Conservation (phyloP, 2,329 filamentous ascomycete species). For the Hansfordia pulvinata region DNA sequence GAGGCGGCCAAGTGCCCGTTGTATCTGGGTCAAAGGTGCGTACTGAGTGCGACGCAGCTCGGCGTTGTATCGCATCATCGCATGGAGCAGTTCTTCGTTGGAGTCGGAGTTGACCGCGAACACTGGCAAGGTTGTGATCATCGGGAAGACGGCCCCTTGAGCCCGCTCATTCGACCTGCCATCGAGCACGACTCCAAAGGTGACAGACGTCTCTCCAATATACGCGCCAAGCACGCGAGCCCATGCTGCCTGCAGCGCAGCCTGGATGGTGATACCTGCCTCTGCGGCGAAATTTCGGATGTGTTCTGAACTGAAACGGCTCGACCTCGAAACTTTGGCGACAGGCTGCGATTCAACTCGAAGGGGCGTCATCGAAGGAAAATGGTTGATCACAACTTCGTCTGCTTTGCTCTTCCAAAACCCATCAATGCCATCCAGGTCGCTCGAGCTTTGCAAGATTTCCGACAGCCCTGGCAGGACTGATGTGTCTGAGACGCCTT, state of each 20-base stretch:
- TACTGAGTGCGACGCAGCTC: slow-evolving; percentile 57
- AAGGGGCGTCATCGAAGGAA: slow-evolving; percentile 63
- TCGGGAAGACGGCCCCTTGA: slow-evolving; percentile 54
- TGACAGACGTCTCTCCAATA: slow-evolving; percentile 57
- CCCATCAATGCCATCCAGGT: slow-evolving; percentile 18
- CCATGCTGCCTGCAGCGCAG: slow-evolving; percentile 68
- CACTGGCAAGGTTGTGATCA: slow-evolving; percentile 69
- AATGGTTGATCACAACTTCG: slow-evolving; percentile 47
- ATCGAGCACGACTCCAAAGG: slow-evolving; percentile 71
- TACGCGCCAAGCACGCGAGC: slow-evolving; percentile 62
- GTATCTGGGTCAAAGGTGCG: slow-evolving; percentile 56
- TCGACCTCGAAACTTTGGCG: slow-evolving; percentile 21
- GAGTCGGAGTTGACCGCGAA: slow-evolving; percentile 38
- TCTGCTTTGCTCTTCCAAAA: slow-evolving; percentile 53
- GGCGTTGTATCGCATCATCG: slow-evolving; percentile 53
- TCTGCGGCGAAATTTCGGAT: slow-evolving; percentile 43
- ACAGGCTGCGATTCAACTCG: slow-evolving; percentile 20
- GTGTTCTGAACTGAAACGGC: slow-evolving; percentile 21
- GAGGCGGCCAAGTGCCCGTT: slow-evolving; percentile 54
- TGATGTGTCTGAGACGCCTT: slow-evolving; percentile 1
- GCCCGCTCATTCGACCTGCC: slow-evolving; percentile 53
- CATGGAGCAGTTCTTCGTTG: slow-evolving; percentile 41
- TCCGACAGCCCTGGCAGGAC: slow-evolving; percentile 24
- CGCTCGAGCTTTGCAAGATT: slow-evolving; percentile 23
- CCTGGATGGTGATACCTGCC: slow-evolving; percentile 60